Percentiles rank a stretch among this genome's conserved stretches.
Conservation (phyloP, 2,329 filamentous ascomycete genomes). For the Hymenoscyphus albidus region DNA sequence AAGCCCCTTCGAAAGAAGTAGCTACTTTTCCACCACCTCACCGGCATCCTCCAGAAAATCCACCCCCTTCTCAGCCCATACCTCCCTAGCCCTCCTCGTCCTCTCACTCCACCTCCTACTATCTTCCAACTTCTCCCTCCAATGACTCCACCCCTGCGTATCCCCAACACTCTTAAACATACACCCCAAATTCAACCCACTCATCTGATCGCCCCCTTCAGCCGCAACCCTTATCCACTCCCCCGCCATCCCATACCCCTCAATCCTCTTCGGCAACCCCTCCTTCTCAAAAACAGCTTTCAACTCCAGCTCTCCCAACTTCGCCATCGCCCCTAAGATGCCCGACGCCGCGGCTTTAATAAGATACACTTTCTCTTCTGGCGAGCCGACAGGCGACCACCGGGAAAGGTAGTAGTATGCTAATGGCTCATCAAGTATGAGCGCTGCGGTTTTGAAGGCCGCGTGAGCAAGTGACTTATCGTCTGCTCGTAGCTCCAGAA, state of each 20-base stretch:
- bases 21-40: too few species aligned
- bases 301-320: constrained; percentile 30
- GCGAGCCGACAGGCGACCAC: constrained; percentile 18
- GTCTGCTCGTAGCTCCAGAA: constrained; percentile 16
- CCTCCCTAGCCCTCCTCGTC: not conserved
- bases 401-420: constrained; percentile 34
- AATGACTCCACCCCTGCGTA: constrained; percentile 20
- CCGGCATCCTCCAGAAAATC: not conserved
- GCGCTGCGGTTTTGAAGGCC: constrained; percentile 31
- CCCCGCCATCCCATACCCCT: constrained; percentile 29
- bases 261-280: constrained; percentile 12
- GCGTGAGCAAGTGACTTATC: constrained; percentile 18
- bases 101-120: not conserved
- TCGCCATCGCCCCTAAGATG: constrained; percentile 31
- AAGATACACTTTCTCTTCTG: constrained; percentile 26
- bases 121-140: constrained; percentile 23
- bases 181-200: constrained; percentile 31
- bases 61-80: not conserved
- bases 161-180: constrained; percentile 27
- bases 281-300: constrained; percentile 15
- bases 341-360: constrained; percentile 33
- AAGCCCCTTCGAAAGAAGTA: too few species aligned
- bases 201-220: constrained; percentile 24
- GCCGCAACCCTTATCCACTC: constrained; percentile 33
- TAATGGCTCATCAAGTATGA: constrained; percentile 30